Conservation (phyloP, 2,329 filamentous ascomycete genomes). For the Hypomyces rosellus region DNA sequence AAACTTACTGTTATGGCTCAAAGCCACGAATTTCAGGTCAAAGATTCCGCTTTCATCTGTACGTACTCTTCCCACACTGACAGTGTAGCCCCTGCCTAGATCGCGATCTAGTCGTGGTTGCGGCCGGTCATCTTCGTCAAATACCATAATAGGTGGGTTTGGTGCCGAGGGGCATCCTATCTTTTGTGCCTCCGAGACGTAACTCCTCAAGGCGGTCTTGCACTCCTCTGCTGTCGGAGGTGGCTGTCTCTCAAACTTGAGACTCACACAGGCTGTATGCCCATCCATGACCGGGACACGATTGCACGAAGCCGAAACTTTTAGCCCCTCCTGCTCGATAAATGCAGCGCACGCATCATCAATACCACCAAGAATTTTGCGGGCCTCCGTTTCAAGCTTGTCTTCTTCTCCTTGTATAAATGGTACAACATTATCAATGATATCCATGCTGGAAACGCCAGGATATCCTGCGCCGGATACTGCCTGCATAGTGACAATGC, state of each 20-base stretch:
- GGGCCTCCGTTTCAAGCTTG: slow-evolving; percentile 89
- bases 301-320: slow-evolving; percentile 83
- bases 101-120: slow-evolving; percentile 89
- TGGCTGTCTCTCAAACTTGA: slow-evolving; percentile 71
- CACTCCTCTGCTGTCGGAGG: slow-evolving; percentile 70
- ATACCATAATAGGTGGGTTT: slow-evolving; percentile 71
- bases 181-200: slow-evolving; percentile 73
- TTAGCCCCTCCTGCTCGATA: slow-evolving; percentile 64
- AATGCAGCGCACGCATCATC: slow-evolving; percentile 68
- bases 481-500: slow-evolving; percentile 90
- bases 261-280: slow-evolving; percentile 88
- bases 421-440: slow-evolving; percentile 92
- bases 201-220: slow-evolving; percentile 70
- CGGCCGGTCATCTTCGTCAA: slow-evolving; percentile 83
- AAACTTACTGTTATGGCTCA: slow-evolving; percentile 69
- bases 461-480: slow-evolving; percentile 90
- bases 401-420: slow-evolving; percentile 93
- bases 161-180: slow-evolving; percentile 87
- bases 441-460: slow-evolving; percentile 88
- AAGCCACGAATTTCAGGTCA: slow-evolving; percentile 88
- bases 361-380: slow-evolving; percentile 82
- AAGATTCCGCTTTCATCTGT: slow-evolving; percentile 86
- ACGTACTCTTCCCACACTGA: slow-evolving; percentile 81
- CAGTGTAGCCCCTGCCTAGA: slow-evolving; percentile 77
- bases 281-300: slow-evolving; percentile 93